Evolutionary conservation across 2,329 filamentous ascomycete species (phyloP).

Genomic region (Aspergillus ruber): DNA sequence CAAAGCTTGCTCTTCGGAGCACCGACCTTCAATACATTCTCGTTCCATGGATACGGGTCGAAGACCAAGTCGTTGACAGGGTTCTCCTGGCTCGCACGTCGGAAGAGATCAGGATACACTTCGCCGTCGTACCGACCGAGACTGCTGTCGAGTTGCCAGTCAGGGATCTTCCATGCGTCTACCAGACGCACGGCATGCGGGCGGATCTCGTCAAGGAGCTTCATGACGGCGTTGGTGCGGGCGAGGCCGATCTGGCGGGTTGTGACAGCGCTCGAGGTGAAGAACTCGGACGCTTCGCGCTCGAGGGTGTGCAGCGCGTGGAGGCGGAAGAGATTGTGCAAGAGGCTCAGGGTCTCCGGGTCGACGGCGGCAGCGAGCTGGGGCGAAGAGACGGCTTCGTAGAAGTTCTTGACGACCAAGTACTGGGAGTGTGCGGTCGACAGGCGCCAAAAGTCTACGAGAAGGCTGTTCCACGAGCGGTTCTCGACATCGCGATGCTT

Average conservation of each 20-base stretch:
- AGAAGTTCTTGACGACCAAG: conserved; percentile 73
- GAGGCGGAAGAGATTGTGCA: conserved; percentile 63
- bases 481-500: conserved; percentile 69
- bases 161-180: conserved; percentile 69
- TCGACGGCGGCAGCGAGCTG: conserved; percentile 51
- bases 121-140: conserved; percentile 66
- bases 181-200: conserved; percentile 67
- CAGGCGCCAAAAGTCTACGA: conserved; percentile 72
- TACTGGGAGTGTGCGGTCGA: conserved; percentile 71
- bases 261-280: conserved; percentile 61
- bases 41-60: conserved; percentile 63
- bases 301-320: conserved; percentile 62
- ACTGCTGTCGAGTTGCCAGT: conserved; percentile 69
- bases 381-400: conserved; percentile 57
- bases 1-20: conserved; percentile 33
- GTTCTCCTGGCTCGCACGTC: conserved; percentile 64
- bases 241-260: conserved; percentile 67
- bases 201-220: conserved; percentile 63
- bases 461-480: conserved; percentile 68
- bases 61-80: conserved; percentile 66
- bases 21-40: conserved; percentile 54
- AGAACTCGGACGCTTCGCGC: conserved; percentile 65
- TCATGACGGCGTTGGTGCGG: conserved; percentile 61
- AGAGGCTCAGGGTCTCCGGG: conserved; percentile 49
- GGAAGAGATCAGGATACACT: conserved; percentile 72